Base-by-base conservation (phyloP, 2,329 filamentous ascomycete genomes). In the Colletotrichum falcatum region DNA sequence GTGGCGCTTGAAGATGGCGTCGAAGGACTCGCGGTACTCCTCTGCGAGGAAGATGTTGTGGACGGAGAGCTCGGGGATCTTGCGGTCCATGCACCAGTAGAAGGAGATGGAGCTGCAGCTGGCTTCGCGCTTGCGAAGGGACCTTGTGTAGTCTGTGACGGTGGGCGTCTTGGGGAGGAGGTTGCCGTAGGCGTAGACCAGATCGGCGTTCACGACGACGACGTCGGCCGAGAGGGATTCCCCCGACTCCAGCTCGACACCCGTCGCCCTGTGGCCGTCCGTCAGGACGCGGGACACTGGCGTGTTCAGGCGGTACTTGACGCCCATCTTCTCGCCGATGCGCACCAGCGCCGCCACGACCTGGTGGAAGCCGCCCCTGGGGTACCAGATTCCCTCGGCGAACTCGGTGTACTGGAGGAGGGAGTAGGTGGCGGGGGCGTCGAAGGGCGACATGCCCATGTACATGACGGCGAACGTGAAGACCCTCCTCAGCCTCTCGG, bases 381-480 rank as follows among this genome's bases (percentile, higher is more conserved):
- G 91, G 80, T 93, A 94, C 89, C 91, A 92, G 53, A 94, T 93
- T 0, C 92, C 92, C 81, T 94, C 91, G 0, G 90, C 89, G 39
- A 93, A 80, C 80, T 94, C 92, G 0, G 92, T 92, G 77, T 94
- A 94, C 79, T 94, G 92, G 61, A 94, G 81, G 70, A 94, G 79
- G 59, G 87, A 90, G 80, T 94, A 94, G 2, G 92, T 94, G 4
- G 89, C 91, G 0, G 92, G 92, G 0, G 92, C 91, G 76, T 93
- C 90, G 76, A 92, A 94, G 0, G 92, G 92, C 65, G 86, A 90
- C 92, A 94, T 94, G 0, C 92, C 92, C 89, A 94, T 92, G 76
- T 94, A 94, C 92, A 94, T 94, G 74, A 90, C 93, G 28, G 89
- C 91, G 79, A 94, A 94, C 0, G 92, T 94, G 73, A 94, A 94